Base-by-base conservation (phyloP, 129 eudicot species). In the carrot (Daucus carota) region DNA sequence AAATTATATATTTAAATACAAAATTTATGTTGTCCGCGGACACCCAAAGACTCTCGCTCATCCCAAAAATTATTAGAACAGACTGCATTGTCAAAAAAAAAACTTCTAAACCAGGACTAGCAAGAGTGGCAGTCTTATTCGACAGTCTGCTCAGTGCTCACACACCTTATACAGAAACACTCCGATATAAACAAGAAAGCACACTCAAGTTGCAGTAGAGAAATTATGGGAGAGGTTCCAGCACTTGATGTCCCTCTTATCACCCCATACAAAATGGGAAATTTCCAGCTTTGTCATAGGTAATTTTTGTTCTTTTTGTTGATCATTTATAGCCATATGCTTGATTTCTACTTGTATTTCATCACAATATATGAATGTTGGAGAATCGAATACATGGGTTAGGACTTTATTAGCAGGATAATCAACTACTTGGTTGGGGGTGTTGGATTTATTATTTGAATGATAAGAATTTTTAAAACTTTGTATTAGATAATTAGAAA, bases 231-330 rank as follows among this genome's bases (percentile, higher is more conserved):
- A 70, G 73, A 70, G 15, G 47, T 36, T 12, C 11, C 13, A 40
- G 44, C 31, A 32, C 17, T 8, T 42, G 48, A 70, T 20, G 47
- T 40, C 31, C 73, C 73, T 70, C 73, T 70, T 40, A 22, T 40
- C 0, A 70, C 73, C 8, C 73, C 73, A 2, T 70, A 70, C 50
- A 70, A 70, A 40, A 70, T 70, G 50, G 47, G 47, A 5, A 70
- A 40, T 5, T 70, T 70, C 40, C 73, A 70, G 73, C 73, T 70
- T 32, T 70, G 33, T 70, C 73, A 70, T 40, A 70, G 73, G 73
- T 70, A 40, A 13, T 17, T 32, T 12, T 65, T 65, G 1, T 50
- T 18, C 0, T 0, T n/a, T 54, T n/a, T 22, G 14, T 57, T n/a
- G 59, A 50, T 50, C 31, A 0, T 2, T 57, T 0, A 8, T 54